phyloP scores from a whole-genome alignment of 768 basidiomycete genomes.

The Mycena maculata region DNA sequence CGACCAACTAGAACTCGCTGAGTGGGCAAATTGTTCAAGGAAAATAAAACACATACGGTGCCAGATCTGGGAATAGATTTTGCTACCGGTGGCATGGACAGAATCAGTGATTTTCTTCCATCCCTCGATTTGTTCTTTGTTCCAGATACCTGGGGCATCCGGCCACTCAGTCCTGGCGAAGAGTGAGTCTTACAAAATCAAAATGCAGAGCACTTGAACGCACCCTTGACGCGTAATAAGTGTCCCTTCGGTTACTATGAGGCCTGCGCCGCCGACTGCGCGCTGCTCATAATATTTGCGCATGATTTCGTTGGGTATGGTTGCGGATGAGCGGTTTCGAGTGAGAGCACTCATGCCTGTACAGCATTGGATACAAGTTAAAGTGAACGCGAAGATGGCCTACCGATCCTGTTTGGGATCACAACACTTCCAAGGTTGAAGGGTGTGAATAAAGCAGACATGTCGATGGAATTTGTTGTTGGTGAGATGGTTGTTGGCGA shows the following conservation, averaged over 20 bases:
- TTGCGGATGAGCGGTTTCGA: conserved; percentile 51
- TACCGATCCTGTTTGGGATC: conserved; percentile 37
- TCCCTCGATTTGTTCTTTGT: conserved; percentile 40
- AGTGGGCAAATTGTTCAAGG: neutral
- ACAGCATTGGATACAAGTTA: neutral
- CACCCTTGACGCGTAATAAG: conserved; percentile 59
- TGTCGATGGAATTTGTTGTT: no score
- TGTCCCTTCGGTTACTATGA: conserved; percentile 54
- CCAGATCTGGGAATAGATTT: conserved; percentile 47
- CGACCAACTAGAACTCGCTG: conserved; percentile 38
- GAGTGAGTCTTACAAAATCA: neutral
- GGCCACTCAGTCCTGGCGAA: conserved; percentile 39
- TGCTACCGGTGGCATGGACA: conserved; percentile 48
- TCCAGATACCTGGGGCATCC: conserved; percentile 48
- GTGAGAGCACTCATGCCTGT: conserved; percentile 52
- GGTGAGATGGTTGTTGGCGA: no score
- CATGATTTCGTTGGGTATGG: conserved; percentile 53
- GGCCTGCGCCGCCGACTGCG: conserved; percentile 49
- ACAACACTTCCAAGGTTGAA: no score
- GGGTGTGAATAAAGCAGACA: no score
- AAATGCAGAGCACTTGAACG: neutral
- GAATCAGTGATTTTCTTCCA: conserved; percentile 48
- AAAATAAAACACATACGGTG: conserved; percentile 24
- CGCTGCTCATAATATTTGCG: conserved; percentile 55
- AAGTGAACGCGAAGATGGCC: neutral